Conservation (phyloP, 306 rosid species). For the Vicia sativa region DNA sequence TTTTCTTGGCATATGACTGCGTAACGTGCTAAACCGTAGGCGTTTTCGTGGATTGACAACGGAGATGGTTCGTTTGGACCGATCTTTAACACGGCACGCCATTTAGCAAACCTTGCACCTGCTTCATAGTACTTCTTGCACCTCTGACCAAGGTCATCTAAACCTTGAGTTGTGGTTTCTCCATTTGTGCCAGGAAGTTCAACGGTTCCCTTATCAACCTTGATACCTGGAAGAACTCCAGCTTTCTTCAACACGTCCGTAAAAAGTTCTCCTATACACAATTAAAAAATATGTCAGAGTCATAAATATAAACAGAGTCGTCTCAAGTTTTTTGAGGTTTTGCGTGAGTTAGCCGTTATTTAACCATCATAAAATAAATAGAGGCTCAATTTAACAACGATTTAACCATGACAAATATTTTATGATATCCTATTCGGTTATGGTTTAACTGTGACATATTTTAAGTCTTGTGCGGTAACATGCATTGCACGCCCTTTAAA, state of each 20-base stretch:
- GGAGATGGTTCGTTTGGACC: slow-evolving; percentile 75
- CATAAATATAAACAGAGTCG: background rate
- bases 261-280: slow-evolving; percentile 59
- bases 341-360: too few species aligned
- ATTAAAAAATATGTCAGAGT: background rate
- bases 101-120: slow-evolving; percentile 82
- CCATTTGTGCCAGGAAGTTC: slow-evolving; percentile 76
- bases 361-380: too few species aligned
- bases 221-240: slow-evolving; percentile 76
- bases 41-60: slow-evolving; percentile 66
- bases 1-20: slow-evolving; percentile 83
- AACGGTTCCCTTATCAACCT: slow-evolving; percentile 88
- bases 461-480: too few species aligned
- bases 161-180: slow-evolving; percentile 91
- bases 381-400: too few species aligned
- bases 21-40: slow-evolving; percentile 76
- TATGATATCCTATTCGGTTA: too few species aligned
- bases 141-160: slow-evolving; percentile 70
- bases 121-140: slow-evolving; percentile 82
- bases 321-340: too few species aligned
- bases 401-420: too few species aligned
- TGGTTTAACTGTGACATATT: too few species aligned
- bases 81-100: slow-evolving; percentile 84
- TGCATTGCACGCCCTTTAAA: too few species aligned
- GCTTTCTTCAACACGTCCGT: slow-evolving; percentile 69